A percentile compares a stretch with the other conserved stretches of the same genome.
phyloP scores from a whole-genome alignment of 2,329 filamentous ascomycete genomes.

The Elsinoe perseae region DNA sequence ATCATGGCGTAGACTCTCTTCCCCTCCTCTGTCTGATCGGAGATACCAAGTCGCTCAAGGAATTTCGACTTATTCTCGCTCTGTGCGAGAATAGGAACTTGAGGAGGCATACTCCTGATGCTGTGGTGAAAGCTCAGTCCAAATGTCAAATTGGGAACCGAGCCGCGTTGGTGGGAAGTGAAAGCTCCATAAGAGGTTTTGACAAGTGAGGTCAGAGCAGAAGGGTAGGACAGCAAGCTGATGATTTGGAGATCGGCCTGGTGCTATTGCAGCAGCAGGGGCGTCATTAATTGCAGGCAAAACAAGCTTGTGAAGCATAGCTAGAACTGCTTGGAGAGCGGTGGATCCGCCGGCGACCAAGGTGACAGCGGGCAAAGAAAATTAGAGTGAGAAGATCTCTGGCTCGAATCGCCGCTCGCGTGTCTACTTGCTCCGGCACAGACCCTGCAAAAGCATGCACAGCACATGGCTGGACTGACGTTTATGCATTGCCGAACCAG shows the following conservation, averaged over 20 bases:
- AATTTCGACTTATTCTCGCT: constrained; percentile 41
- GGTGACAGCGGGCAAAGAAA: constrained; percentile 7
- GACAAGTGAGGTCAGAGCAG: background rate
- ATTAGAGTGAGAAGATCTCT: constrained; percentile 2
- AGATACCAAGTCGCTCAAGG: constrained; percentile 36
- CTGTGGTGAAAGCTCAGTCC: background rate
- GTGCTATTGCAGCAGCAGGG: background rate
- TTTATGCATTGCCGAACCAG: constrained; percentile 2
- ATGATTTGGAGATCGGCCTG: background rate
- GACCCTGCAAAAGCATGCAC: constrained; percentile 6
- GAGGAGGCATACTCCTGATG: constrained; percentile 19
- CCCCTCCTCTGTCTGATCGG: constrained; percentile 31
- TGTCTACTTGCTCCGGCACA: constrained; percentile 10
- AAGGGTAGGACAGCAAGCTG: background rate
- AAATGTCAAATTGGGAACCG: background rate
- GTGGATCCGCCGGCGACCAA: constrained; percentile 5
- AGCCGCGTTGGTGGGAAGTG: background rate
- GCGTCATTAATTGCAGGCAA: constrained; percentile 6
- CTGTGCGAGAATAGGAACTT: constrained; percentile 31
- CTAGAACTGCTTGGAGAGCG: background rate
- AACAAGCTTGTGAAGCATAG: constrained; percentile 1
- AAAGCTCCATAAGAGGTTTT: constrained; percentile 1
- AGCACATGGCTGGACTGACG: constrained; percentile 10
- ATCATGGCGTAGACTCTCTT: constrained; percentile 37
- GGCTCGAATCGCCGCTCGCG: constrained; percentile 8